Percentiles rank a stretch among this genome's conserved stretches.
These are phyloP conservation scores for Fusarium devonianum DNA, from an alignment of 2,329 filamentous ascomycete genomes.

Conservation along the genomic window DNA sequence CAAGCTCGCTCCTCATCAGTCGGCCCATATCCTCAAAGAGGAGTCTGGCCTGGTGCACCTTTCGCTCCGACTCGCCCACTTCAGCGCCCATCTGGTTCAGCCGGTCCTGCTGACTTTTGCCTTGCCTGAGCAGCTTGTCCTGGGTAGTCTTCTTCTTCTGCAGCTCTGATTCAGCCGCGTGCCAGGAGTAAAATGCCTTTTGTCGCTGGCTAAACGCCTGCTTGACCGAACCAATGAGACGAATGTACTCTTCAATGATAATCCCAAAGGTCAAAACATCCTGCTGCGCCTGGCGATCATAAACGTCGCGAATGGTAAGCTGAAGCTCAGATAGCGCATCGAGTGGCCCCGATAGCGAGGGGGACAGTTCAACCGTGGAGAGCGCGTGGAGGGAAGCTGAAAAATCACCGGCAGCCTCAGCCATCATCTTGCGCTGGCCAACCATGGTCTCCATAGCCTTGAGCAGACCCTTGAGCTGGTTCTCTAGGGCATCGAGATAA, in stretches of 20 bases:
- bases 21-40: conserved; percentile 98
- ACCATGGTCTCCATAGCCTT: conserved; percentile 96
- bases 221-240: conserved; percentile 93
- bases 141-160: conserved; percentile 88
- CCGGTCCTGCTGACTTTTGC: conserved; percentile 93
- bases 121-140: conserved; percentile 94
- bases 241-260: conserved; percentile 97
- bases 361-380: conserved; percentile 90
- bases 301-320: conserved; percentile 90
- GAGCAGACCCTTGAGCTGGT: conserved; percentile 85
- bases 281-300: conserved; percentile 95
- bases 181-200: conserved; percentile 95
- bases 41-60: conserved; percentile 86
- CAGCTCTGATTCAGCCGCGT: conserved; percentile 86
- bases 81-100: conserved; percentile 92
- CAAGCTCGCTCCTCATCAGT: conserved; percentile 88
- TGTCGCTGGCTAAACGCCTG: conserved; percentile 91
- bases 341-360: conserved; percentile 84
- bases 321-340: conserved; percentile 94
- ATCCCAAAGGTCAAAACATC: conserved; percentile 96
- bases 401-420: conserved; percentile 93
- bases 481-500: conserved; percentile 93
- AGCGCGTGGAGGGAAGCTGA: conserved; percentile 91
- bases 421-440: conserved; percentile 87
- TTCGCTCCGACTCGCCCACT: conserved; percentile 92